These are phyloP conservation scores for Cladosporium sp. DNA, from an alignment of 2,329 filamentous ascomycete genomes.

Conservation along the genomic window DNA sequence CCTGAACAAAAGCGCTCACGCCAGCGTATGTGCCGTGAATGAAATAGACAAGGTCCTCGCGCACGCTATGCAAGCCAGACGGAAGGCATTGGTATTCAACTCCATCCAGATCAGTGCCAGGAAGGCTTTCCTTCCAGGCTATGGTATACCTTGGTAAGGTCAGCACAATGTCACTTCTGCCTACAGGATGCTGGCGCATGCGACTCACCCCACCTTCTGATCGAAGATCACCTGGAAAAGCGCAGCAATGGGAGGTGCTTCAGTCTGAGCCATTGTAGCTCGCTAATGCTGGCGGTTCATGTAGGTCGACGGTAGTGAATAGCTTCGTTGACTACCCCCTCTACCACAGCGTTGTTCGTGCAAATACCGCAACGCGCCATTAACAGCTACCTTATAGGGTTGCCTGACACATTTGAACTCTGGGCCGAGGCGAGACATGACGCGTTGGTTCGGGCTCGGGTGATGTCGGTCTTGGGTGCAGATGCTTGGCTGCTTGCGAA, in stretches of 20 bases:
- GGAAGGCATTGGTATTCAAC: slow-evolving; percentile 95
- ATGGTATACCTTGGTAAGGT: slow-evolving; percentile 67
- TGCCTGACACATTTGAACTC: slow-evolving; percentile 1
- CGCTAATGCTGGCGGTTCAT: background rate
- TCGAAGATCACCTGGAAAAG: slow-evolving; percentile 42
- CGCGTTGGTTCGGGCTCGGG: background rate
- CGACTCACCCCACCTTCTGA: slow-evolving; percentile 41
- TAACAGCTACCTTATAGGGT: slow-evolving; percentile 7
- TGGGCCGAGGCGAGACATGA: slow-evolving; percentile 20
- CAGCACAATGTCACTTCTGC: slow-evolving; percentile 1
- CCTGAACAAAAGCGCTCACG: slow-evolving; percentile 87
- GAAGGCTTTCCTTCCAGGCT: slow-evolving; percentile 76
- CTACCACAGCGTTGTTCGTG: background rate
- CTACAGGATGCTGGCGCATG: background rate
- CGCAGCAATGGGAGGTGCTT: slow-evolving; percentile 37
- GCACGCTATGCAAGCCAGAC: slow-evolving; percentile 86
- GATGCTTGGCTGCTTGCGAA: background rate
- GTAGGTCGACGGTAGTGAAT: background rate
- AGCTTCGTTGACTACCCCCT: background rate
- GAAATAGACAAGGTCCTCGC: slow-evolving; percentile 88
- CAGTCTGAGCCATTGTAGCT: slow-evolving; percentile 18
- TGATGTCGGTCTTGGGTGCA: slow-evolving; percentile 9
- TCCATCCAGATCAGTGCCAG: slow-evolving; percentile 71
- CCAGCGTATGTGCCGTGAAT: slow-evolving; percentile 79
- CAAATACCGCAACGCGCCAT: background rate